Conservation (phyloP, 345 rosid genomes). For the Combretum micranthum region DNA sequence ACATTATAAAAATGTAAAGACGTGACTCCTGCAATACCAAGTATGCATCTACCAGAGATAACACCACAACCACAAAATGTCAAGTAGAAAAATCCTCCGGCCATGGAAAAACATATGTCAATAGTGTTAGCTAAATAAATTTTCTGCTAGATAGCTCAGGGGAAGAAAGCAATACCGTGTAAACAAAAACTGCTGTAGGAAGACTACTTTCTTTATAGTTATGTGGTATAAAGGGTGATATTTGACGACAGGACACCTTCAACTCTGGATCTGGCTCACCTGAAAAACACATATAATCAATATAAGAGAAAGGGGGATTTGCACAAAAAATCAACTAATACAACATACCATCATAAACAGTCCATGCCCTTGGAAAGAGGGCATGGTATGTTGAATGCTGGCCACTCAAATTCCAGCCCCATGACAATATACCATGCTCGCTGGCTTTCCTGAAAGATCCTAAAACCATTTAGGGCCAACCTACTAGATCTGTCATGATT, state of each 20-base stretch:
- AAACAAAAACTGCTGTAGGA: constrained; percentile 93
- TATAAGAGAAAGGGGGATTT: neutral
- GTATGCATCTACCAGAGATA: too few species aligned
- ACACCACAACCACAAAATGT: too few species aligned
- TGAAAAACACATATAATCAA: constrained; percentile 12
- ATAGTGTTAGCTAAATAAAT: too few species aligned
- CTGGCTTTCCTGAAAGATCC: constrained; percentile 43
- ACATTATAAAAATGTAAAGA: too few species aligned
- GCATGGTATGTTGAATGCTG: constrained; percentile 99
- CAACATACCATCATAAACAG: constrained; percentile 82
- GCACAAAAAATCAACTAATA: neutral
- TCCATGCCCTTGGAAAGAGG: constrained; percentile 97
- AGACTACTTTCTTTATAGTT: constrained; percentile 97
- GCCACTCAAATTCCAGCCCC: constrained; percentile 98
- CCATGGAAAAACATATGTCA: too few species aligned
- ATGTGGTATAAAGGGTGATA: constrained; percentile 96
- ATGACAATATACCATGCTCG: constrained; percentile 78
- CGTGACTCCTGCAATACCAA: too few species aligned
- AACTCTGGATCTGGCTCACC: constrained; percentile 99
- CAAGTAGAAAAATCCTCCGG: too few species aligned
- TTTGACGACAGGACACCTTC: constrained; percentile 93
- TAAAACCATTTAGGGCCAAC: too few species aligned
- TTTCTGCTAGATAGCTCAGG: too few species aligned
- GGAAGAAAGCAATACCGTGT: constrained; percentile 50
- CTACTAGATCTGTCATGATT: too few species aligned